Conservation (phyloP, 1,139 yeast genomes). For the Diutina neorugosa region DNA sequence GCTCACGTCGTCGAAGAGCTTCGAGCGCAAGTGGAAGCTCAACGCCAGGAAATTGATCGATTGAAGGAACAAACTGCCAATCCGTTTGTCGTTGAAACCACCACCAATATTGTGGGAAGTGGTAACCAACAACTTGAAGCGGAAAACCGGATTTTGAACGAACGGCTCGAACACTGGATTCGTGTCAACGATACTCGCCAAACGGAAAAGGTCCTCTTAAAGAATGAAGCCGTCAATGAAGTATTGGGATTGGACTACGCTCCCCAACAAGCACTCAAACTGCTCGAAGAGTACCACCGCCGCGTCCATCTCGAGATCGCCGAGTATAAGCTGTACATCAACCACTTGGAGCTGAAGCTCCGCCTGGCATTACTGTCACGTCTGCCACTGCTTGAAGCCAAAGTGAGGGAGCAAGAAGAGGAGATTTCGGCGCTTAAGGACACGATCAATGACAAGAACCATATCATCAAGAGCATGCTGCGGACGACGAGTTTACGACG, state of each 20-base stretch:
- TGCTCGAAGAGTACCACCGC: conserved; percentile 35
- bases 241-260: conserved; percentile 25
- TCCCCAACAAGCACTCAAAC: conserved; percentile 29
- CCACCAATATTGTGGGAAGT: background rate
- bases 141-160: conserved; percentile 49
- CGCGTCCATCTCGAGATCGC: conserved; percentile 38
- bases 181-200: conserved; percentile 48
- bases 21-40: conserved; percentile 30
- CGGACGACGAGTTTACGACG: conserved; percentile 44
- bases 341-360: conserved; percentile 50
- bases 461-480: conserved; percentile 63
- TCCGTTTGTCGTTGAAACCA: background rate
- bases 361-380: conserved; percentile 10
- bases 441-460: conserved; percentile 56
- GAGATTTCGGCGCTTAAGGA: conserved; percentile 58
- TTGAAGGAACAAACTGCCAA: background rate
- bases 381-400: conserved; percentile 11
- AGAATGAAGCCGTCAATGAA: conserved; percentile 44
- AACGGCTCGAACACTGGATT: conserved; percentile 56
- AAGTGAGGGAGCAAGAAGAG: conserved; percentile 50
- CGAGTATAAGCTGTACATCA: conserved; percentile 51
- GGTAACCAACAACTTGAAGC: conserved; percentile 33
- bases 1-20: conserved; percentile 40
- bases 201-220: conserved; percentile 41
- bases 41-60: conserved; percentile 25